Conservation (phyloP, 83 land plant genomes). For the Isoetes engelmannii region DNA sequence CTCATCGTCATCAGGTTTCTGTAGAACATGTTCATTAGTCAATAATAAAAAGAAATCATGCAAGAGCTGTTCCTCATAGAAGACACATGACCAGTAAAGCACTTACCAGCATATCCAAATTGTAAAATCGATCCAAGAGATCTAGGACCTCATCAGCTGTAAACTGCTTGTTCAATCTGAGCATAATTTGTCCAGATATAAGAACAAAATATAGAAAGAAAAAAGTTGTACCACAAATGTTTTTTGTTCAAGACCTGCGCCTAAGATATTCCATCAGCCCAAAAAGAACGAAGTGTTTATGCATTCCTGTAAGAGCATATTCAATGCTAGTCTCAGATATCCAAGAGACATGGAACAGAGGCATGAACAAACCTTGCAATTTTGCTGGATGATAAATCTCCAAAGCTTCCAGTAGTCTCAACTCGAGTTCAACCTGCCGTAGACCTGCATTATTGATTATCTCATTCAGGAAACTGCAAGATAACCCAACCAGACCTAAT, state of each 20-base stretch:
- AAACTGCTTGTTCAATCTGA: conserved; percentile 63
- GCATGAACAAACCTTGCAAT: conserved; percentile 21
- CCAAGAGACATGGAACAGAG: conserved; percentile 9
- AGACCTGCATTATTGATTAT: conserved; percentile 16
- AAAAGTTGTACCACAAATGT: not conserved
- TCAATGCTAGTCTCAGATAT: not conserved
- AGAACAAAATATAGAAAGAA: not conserved
- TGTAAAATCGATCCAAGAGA: conserved; percentile 81
- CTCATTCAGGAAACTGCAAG: not conserved
- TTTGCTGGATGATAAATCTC: conserved; percentile 34
- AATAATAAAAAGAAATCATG: conserved; percentile 5
- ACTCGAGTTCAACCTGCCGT: conserved; percentile 36
- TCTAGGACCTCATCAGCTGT: conserved; percentile 75
- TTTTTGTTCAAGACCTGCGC: conserved; percentile 70
- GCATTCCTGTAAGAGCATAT: conserved; percentile 50
- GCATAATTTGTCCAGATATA: no score
- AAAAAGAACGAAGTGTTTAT: conserved; percentile 80
- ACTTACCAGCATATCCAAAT: conserved; percentile 78
- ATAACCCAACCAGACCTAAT: not conserved
- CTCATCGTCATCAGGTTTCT: conserved; percentile 78
- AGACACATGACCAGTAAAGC: not conserved
- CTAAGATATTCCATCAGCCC: conserved; percentile 78
- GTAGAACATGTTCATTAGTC: no score
- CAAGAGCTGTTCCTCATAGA: not conserved
- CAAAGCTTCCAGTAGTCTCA: conserved; percentile 35